A percentile compares a stretch with the other conserved stretches of the same genome.
Conservation (phyloP, 2,329 filamentous ascomycete species). For the Calonectria pseudoreteaudii region DNA sequence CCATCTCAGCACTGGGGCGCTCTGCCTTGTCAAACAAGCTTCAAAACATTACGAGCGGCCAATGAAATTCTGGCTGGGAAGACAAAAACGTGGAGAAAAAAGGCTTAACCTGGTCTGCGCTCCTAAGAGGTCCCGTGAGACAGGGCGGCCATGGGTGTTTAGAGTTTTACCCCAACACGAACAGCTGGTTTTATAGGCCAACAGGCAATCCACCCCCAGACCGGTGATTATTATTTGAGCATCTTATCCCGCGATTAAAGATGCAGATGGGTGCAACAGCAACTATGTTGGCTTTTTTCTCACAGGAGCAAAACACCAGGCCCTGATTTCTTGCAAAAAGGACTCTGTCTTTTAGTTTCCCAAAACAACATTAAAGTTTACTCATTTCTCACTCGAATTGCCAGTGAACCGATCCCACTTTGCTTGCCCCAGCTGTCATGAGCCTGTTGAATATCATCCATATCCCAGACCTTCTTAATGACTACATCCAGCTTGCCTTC, state of each 20-base stretch:
- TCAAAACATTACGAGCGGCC: not conserved
- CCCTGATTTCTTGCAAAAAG: not conserved
- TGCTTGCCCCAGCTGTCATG: slow-evolving; percentile 51
- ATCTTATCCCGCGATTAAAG: not conserved
- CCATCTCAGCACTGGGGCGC: not conserved
- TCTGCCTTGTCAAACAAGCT: not conserved
- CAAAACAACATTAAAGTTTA: not conserved
- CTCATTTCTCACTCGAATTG: slow-evolving; percentile 43
- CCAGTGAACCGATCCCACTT: slow-evolving; percentile 49
- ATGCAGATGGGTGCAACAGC: not conserved
- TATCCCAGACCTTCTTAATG: slow-evolving; percentile 54
- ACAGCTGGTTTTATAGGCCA: not conserved
- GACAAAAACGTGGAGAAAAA: not conserved
- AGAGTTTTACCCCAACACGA: not conserved
- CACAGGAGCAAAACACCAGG: not conserved
- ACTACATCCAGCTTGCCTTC: slow-evolving; percentile 49
- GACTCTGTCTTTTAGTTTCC: not conserved
- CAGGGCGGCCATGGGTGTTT: not conserved
- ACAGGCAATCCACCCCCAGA: not conserved
- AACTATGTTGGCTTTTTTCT: not conserved
- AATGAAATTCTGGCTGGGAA: not conserved
- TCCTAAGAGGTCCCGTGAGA: not conserved
- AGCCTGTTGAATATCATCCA: slow-evolving; percentile 54
- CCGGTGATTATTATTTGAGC: no score
- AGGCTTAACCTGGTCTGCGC: not conserved